These are phyloP conservation scores for Venturia nashicola DNA, from an alignment of 2,329 filamentous ascomycete genomes.

Conservation along the genomic window DNA sequence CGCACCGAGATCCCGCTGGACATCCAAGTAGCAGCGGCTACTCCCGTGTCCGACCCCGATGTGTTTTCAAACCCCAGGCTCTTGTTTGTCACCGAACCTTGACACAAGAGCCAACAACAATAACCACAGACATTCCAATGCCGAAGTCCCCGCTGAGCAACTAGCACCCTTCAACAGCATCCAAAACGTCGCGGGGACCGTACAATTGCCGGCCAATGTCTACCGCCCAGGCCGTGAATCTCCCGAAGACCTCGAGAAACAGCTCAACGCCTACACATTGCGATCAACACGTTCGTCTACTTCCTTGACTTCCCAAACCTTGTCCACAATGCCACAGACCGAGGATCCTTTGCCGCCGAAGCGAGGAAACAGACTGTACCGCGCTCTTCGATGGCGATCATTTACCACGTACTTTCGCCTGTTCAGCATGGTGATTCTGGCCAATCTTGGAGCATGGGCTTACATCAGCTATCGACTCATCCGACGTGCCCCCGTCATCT, in stretches of 20 bases:
- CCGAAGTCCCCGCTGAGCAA: neutral
- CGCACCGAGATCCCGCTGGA: neutral
- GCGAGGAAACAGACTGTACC: neutral
- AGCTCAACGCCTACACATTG: neutral
- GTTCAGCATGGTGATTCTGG: slow-evolving; percentile 28
- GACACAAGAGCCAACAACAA: neutral
- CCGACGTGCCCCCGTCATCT: neutral
- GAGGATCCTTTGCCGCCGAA: neutral
- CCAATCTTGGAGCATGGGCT: slow-evolving; percentile 22
- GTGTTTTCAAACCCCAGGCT: neutral
- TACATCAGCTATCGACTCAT: slow-evolving; percentile 10
- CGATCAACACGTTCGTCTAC: neutral
- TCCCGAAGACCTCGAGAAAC: neutral
- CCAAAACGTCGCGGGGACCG: neutral
- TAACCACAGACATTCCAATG: neutral
- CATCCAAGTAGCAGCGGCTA: neutral
- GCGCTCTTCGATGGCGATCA: neutral
- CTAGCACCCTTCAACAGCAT: neutral
- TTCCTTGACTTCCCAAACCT: neutral
- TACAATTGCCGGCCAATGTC: neutral
- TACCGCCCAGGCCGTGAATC: neutral
- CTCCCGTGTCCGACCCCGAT: neutral
- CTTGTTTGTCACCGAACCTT: neutral
- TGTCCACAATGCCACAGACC: neutral
- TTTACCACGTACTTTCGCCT: slow-evolving; percentile 20